A percentile compares a stretch with the other conserved stretches of the same genome.
Conservation (phyloP, 768 basidiomycete species). For the Amylocystis lapponica region DNA sequence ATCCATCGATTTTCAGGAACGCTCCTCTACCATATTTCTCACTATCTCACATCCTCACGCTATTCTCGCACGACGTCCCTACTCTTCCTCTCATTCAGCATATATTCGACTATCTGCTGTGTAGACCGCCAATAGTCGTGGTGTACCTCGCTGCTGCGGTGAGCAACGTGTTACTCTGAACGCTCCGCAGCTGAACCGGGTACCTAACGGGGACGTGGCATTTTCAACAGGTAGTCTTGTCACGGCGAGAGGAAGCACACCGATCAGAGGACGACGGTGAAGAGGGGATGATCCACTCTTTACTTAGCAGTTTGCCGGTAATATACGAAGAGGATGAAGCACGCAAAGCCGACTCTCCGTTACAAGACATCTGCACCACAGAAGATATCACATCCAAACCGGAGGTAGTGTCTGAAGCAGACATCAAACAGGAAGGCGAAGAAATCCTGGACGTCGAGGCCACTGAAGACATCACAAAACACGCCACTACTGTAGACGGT, state of each 20-base stretch:
- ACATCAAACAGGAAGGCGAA: background rate
- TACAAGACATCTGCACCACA: no score
- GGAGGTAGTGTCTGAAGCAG: background rate
- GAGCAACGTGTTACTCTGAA: constrained; percentile 34
- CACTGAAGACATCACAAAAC: background rate
- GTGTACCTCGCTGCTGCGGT: constrained; percentile 86
- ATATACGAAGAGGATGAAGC: constrained; percentile 39
- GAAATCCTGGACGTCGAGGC: background rate
- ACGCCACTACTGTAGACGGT: background rate
- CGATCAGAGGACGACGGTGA: constrained; percentile 62
- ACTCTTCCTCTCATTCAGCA: constrained; percentile 87
- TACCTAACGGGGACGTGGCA: no score
- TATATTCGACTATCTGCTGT: constrained; percentile 85
- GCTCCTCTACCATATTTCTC: constrained; percentile 86
- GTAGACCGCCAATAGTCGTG: constrained; percentile 71
- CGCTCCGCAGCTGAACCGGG: no score
- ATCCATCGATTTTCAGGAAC: constrained; percentile 33
- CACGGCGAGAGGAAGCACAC: constrained; percentile 62
- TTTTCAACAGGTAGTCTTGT: constrained; percentile 55
- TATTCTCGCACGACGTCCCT: constrained; percentile 91
- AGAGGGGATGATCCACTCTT: constrained; percentile 77
- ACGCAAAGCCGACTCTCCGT: no score
- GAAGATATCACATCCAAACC: no score
- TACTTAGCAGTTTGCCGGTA: constrained; percentile 61
- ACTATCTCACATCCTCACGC: constrained; percentile 82